Base-by-base conservation (phyloP, 768 basidiomycete genomes). In the Rhodotorula taiwanensis region DNA sequence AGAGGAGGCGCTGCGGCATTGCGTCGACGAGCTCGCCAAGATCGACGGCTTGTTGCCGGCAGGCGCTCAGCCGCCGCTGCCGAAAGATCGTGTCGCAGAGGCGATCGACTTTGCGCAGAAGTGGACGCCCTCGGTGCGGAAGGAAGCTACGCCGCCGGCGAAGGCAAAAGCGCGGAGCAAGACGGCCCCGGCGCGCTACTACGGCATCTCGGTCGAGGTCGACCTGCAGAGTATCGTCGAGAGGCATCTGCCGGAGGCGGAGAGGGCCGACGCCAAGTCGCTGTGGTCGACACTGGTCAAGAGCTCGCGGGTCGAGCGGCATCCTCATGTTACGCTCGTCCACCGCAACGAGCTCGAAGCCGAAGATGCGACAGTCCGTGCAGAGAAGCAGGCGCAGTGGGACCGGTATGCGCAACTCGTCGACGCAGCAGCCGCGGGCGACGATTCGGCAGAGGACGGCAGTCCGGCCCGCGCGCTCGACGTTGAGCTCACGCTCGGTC, bases 281-380 rank as follows among this genome's bases (percentile, higher is more conserved):
- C 77, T 77, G 18, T 76, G 71, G 58, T 49, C 60, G 9, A 9
- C 51, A 13, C 56, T 67, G 20, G 47, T 56, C 34, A 59, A 55
- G 44, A 4, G 31, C 5, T 28, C 25, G 8, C 79, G 87, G 30
- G 75, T 94, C 20, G 73, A 81, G 21, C 68, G 74, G 44, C 76
- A 80, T 6, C 90, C 93, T 2, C 95, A 98, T 76, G 80, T 95
- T 59, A 98, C 94, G 3, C 78, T 98, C 62, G 85, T 86, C 34
- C 95, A 99, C 75, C 74, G 75, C 66, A 84, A 83, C 27, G 61
- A 75, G n/a, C 75, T 80, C 9, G 52, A 67, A 52, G 75, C 76
- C 0, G 73, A 36, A 5, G 76, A 77, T 66, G 72, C 70, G 31
- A 72, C n/a, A 2, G 13, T 33, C 55, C 59, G 43, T 42, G 10